Base-by-base conservation (phyloP, 495 filamentous ascomycete genomes). In the Penicillium malachiteum region DNA sequence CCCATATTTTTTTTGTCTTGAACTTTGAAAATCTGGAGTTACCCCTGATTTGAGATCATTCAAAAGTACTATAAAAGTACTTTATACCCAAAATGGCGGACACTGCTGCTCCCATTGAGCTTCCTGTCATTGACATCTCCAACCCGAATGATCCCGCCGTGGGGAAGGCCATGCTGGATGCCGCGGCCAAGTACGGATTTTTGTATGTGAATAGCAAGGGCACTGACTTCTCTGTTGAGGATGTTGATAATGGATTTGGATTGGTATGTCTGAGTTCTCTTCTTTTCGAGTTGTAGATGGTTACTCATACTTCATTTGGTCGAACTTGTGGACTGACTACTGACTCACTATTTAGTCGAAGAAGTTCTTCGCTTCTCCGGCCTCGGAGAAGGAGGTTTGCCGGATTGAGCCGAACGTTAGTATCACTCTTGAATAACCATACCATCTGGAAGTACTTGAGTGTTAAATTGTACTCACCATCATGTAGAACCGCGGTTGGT, bases 51-150 rank as follows among this genome's bases (percentile, higher is more conserved):
- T 26, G 21, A 26, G 21, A 26, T 2, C 4, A 26, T 26, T 26
- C 21, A 26, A 26, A 26, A 26, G 21, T 26, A 26, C 21, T 26
- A 26, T 26, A 26, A 26, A 26, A 26, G 21, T 26, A 26, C 50
- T 26, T 17, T 12, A 53, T 18, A 31, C 40, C 18, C 44, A 57
- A 52, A 64, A 84, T 82, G 78, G 59, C 77, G 10, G 68, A 71
- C 50, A 34, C 58, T 13, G 50, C 68, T 9, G 18, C 45, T 26
- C 75, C 83, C 50, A 81, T 81, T 46, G 63, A 77, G 17, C 89
- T 96, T 30, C 90, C 92, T 10, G 74, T 96, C 58, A 88, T 97
- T 60, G 86, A 96, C 65, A 84, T 97, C 64, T 85, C 72, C 43
- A 63, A 74, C 21, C 68, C 71, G 41, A 72, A 84, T 55, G 71